Evolutionary conservation across 495 filamentous ascomycete genomes (phyloP), one percentile per base, ranked within the genome.

Genomic region (Daldinia grandis): DNA sequence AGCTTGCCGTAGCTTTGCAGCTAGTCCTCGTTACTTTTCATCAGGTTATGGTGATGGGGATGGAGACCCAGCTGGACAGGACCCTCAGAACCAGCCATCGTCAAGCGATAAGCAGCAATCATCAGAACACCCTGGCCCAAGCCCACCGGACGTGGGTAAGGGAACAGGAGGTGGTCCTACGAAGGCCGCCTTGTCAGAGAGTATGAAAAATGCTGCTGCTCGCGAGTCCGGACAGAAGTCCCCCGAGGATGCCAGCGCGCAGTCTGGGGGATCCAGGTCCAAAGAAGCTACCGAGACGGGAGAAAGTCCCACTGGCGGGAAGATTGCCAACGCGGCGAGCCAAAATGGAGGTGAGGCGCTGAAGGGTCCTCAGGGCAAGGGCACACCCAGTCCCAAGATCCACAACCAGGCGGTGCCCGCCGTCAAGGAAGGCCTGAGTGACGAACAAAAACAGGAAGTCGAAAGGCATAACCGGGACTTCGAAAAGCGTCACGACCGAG

Each of bases 401-500:
- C 67, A 74, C 62, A 83, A 82, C 58, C 76, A 76, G 17, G 75
- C 74, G 35, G 70, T 80, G 1, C 79, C 78, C 5, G 81, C 76
- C 1, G 51, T 62, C 9, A 70, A 76, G 15, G 56, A 74, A n/a
- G 75, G 79, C 9, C 69, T 84, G 70, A 81, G 73, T 44, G 61
- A 81, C 37, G 83, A 81, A 63, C 80, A 86, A 75, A 74, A 84
- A 73, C 76, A 73, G 60, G 83, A 87, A 74, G 83, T 86, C 58
- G 81, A 85, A 63, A 65, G 75, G 74, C 83, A 86, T 76, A 87
- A 87, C 59, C 40, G 44, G 28, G 83, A 85, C 14, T 87, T 86
- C 76, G 83, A 86, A 67, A 64, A 78, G 50, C 81, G 83, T 51
- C 80, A 85, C 49, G 84, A 81, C 49, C 73, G 66, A 58, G 83